Conservation (phyloP, 176 grass and related monocot species). For the Oryza officinalis region DNA sequence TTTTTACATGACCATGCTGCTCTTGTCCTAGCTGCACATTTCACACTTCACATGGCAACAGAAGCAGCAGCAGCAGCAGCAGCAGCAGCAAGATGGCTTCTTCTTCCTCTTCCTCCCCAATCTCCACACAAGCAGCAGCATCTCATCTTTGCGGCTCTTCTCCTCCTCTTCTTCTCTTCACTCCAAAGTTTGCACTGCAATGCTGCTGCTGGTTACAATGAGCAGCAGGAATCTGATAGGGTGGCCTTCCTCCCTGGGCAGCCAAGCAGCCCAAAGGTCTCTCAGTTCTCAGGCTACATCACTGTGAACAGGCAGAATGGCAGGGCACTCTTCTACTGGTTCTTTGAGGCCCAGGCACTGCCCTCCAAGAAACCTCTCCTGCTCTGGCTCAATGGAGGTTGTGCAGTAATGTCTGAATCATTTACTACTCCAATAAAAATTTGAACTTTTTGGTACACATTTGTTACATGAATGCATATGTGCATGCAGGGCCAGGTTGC, state of each 20-base stretch:
- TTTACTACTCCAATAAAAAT: background rate
- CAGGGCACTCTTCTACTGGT: constrained; percentile 78
- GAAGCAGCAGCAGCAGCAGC: background rate
- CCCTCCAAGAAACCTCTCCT: constrained; percentile 66
- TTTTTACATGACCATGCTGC: background rate
- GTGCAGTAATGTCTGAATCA: background rate
- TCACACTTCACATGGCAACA: constrained; percentile 26
- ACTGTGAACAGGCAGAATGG: constrained; percentile 47
- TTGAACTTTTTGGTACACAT: background rate
- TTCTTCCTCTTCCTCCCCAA: background rate
- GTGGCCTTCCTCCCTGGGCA: constrained; percentile 50
- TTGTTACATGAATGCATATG: background rate
- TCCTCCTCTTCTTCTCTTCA: background rate
- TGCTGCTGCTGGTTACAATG: background rate
- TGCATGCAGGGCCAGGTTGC: constrained; percentile 69
- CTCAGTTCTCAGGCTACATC: constrained; percentile 60
- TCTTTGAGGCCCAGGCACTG: constrained; percentile 74
- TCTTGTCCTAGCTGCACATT: constrained; percentile 7
- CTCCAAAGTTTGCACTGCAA: constrained; percentile 9
- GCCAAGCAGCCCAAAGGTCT: constrained; percentile 39
- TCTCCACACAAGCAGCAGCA: background rate
- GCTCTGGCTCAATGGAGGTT: constrained; percentile 96
- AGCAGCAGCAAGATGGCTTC: background rate
- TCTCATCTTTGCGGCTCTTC: background rate
- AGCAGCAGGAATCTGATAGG: constrained; percentile 45